Conservation (phyloP, 225 moss, liverwort and hornwort species). For the Physcomitrellopsis africana region DNA sequence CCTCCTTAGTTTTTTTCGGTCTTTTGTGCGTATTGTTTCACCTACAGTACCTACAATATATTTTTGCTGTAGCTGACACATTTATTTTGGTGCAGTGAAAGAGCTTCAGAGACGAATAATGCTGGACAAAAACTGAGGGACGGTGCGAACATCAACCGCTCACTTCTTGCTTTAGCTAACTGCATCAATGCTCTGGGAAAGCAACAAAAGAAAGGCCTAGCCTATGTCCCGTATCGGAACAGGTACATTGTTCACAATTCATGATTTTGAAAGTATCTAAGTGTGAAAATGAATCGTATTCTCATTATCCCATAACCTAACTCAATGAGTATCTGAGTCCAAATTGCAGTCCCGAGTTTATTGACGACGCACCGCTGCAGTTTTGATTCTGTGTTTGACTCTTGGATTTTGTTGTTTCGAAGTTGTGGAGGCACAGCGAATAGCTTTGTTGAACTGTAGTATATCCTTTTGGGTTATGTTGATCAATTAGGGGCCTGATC, state of each 20-base stretch:
- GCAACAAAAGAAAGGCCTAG: constrained; percentile 88
- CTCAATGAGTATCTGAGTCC: neutral
- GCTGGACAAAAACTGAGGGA: constrained; percentile 84
- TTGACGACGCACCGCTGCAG: constrained; percentile 16
- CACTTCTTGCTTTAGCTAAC: constrained; percentile 78
- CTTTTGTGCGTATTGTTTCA: too few species aligned
- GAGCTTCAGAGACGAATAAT: constrained; percentile 90
- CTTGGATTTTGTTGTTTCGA: neutral
- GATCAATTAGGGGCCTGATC: constrained; percentile 9
- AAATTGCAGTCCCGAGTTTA: constrained; percentile 13
- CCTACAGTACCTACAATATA: neutral
- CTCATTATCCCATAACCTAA: neutral
- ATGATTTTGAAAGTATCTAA: neutral
- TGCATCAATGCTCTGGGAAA: constrained; percentile 93
- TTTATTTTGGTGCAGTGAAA: constrained; percentile 55
- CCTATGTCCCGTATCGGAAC: constrained; percentile 86
- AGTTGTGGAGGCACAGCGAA: neutral
- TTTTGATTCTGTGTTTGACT: neutral
- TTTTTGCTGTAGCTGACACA: constrained; percentile 20
- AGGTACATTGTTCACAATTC: constrained; percentile 41
- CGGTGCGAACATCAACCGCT: constrained; percentile 86
- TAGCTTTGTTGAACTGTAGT: constrained; percentile 8
- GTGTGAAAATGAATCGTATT: neutral
- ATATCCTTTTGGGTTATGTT: neutral
- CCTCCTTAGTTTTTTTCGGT: too few species aligned